Base-by-base conservation (phyloP, 495 filamentous ascomycete species). In the Penicillium odoratum region DNA sequence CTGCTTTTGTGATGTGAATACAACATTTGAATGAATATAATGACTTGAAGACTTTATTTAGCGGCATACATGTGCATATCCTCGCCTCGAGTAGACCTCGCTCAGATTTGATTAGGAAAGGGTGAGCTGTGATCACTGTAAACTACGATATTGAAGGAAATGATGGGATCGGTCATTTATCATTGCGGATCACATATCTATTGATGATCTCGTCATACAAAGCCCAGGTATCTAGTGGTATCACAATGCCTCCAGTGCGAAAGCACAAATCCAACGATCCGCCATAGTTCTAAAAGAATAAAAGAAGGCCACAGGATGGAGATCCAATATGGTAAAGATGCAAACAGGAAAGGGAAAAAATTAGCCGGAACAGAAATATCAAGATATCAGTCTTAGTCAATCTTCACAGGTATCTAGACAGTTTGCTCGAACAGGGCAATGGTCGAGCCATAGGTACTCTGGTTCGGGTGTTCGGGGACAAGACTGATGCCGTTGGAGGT, bases 401-500 rank as follows among this genome's bases (percentile, higher is more conserved):
- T 4, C 0, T 47, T 46, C 0, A 25, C 29, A 30, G 15, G 30
- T 29, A 53, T 52, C 50, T 67, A 58, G 60, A 55, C 42, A 36
- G 56, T 54, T 57, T 78, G 75, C 64, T 81, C 70, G 62, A 88
- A 89, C 13, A 83, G 60, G 10, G 85, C 89, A 61, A 93, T 79
- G 3, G 89, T 91, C 21, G 88, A 88, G 69, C 90, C 92, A 67
- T 87, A 93, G 53, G 79, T 88, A 66, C 86, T 87, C 57, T 74
- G 69, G 69, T 93, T 93, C 43, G 88, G 85, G 38, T 65, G 74
- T 66, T 90, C 78, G 7, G 79, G 74, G 38, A 88, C 87, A n/a
- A 85, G 63, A 15, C 65, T 66, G 52, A 66, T 64, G 4, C 80
- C 81, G 3, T 69, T 68, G 43, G 80, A 72, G 0, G 84, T 88